Conservation (phyloP, 495 filamentous ascomycete species). For the Aspergillus asperescens region DNA sequence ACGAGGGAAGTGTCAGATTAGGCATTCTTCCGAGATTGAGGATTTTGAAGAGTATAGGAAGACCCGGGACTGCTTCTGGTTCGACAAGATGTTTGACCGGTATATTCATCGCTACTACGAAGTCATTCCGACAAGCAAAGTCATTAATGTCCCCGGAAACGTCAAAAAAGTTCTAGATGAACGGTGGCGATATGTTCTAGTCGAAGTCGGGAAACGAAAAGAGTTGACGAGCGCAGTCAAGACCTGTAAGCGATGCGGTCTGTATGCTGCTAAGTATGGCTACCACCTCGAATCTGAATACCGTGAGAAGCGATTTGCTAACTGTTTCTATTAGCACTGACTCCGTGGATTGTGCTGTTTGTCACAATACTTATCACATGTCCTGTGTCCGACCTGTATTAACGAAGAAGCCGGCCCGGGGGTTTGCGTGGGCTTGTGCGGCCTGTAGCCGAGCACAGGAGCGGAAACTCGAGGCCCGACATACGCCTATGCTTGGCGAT, state of each 20-base stretch:
- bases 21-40: conserved; percentile 78
- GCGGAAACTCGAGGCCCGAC: conserved; percentile 82
- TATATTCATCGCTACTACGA: conserved; percentile 98
- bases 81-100: conserved; percentile 93
- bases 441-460: conserved; percentile 93
- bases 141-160: conserved; percentile 91
- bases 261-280: conserved; percentile 81
- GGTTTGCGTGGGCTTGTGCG: conserved; percentile 97
- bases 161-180: conserved; percentile 95
- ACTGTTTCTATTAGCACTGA: conserved; percentile 56
- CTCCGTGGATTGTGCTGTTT: conserved; percentile 96
- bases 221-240: conserved; percentile 96
- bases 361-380: conserved; percentile 95
- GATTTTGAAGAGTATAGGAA: conserved; percentile 81
- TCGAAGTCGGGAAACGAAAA: conserved; percentile 85
- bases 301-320: neutral
- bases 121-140: conserved; percentile 82
- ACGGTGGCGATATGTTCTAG: conserved; percentile 89
- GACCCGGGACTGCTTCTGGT: conserved; percentile 84
- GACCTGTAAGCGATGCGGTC: conserved; percentile 82
- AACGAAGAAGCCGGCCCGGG: conserved; percentile 93
- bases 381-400: conserved; percentile 89
- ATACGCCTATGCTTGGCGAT: conserved; percentile 64
- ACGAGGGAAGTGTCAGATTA: conserved; percentile 86
- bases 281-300: neutral